Evolutionary conservation across 2,329 filamentous ascomycete genomes (phyloP).

Genomic region (Diatrype stigma): DNA sequence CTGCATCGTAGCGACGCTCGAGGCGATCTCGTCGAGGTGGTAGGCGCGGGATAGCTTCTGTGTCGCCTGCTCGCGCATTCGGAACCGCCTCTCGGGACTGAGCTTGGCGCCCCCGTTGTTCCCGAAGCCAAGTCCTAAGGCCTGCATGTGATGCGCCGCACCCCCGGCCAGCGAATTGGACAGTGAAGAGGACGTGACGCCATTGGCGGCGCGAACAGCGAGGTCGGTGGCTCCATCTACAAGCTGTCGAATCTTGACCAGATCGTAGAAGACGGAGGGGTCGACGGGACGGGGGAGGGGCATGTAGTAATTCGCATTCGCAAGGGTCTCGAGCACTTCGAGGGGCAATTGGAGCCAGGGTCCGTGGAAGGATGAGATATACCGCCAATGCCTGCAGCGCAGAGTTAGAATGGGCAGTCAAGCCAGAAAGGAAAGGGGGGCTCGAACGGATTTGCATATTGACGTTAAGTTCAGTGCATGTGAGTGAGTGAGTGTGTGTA

Average conservation of each 20-base stretch:
- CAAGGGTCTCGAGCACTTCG: slow-evolving; percentile 74
- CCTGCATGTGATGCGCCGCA: slow-evolving; percentile 31
- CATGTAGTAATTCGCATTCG: slow-evolving; percentile 74
- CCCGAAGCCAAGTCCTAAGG: slow-evolving; percentile 52
- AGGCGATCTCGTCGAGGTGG: slow-evolving; percentile 76
- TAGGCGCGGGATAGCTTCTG: slow-evolving; percentile 76
- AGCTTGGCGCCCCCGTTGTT: slow-evolving; percentile 60
- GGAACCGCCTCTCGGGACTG: slow-evolving; percentile 71
- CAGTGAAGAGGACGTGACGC: slow-evolving; percentile 62
- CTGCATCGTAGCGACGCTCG: slow-evolving; percentile 81
- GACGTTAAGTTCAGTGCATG: neutral
- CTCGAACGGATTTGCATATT: neutral
- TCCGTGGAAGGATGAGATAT: slow-evolving; percentile 79
- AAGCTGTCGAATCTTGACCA: slow-evolving; percentile 74
- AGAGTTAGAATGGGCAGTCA: slow-evolving; percentile 8
- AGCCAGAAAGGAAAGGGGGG: slow-evolving; percentile 2
- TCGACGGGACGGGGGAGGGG: slow-evolving; percentile 74
- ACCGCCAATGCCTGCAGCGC: slow-evolving; percentile 68
- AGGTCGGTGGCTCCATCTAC: slow-evolving; percentile 78
- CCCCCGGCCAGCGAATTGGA: slow-evolving; percentile 47
- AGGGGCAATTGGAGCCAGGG: slow-evolving; percentile 77
- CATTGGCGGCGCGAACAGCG: slow-evolving; percentile 72
- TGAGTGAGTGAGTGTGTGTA: neutral
- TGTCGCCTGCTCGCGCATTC: slow-evolving; percentile 76
- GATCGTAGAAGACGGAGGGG: slow-evolving; percentile 75